Conservation (phyloP, 768 basidiomycete species). For the Boletus insuetus region DNA sequence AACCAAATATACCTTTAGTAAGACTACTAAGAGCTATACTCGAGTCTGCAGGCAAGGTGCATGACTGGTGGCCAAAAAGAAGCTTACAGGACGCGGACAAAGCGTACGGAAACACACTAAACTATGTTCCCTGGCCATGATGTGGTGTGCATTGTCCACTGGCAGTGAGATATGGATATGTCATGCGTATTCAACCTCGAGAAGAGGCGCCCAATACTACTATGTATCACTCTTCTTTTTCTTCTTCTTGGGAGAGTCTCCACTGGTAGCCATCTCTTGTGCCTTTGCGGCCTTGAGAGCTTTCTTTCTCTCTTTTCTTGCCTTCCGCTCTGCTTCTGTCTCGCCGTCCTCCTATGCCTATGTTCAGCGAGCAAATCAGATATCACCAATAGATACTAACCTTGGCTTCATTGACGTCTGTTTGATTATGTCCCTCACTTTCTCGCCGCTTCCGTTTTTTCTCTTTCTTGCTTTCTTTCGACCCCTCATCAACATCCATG, state of each 20-base stretch:
- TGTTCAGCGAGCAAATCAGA: conserved; percentile 3
- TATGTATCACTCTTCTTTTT: conserved; percentile 36
- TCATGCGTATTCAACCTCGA: neutral
- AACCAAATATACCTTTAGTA: too few species aligned
- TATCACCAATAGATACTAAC: conserved; percentile 32
- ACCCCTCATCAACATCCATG: conserved; percentile 47
- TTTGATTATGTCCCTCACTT: conserved; percentile 50
- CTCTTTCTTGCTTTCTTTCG: conserved; percentile 39
- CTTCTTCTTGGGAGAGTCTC: conserved; percentile 45
- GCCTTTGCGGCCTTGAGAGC: conserved; percentile 76
- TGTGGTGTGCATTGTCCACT: neutral
- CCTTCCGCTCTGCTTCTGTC: conserved; percentile 83
- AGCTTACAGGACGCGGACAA: neutral
- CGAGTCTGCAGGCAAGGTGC: too few species aligned
- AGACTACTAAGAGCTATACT: too few species aligned
- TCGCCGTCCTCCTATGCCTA: conserved; percentile 46
- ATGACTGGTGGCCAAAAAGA: too few species aligned
- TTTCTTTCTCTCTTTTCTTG: conserved; percentile 75
- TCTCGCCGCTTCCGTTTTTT: conserved; percentile 51
- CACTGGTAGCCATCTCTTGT: conserved; percentile 39
- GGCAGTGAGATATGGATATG: neutral
- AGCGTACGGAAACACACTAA: neutral
- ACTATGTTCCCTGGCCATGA: neutral
- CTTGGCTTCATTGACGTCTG: conserved; percentile 38
- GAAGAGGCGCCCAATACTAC: neutral